A percentile compares a stretch with the other conserved stretches of the same genome.
These are phyloP conservation scores for Rhizopus sp. DNA, from an alignment of 371 early-diverging fungal species.

Conservation along the genomic window DNA sequence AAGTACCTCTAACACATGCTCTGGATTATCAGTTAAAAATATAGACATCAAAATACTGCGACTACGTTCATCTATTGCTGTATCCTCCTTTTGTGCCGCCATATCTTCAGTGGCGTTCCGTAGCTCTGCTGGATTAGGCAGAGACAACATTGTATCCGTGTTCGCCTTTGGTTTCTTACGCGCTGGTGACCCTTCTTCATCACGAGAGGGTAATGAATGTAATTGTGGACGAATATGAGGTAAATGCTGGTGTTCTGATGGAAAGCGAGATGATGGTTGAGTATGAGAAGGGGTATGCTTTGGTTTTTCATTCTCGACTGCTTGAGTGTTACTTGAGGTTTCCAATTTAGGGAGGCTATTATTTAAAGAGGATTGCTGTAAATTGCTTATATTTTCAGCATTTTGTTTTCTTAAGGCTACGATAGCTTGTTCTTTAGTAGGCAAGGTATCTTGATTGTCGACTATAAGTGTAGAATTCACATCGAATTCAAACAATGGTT, in stretches of 20 bases:
- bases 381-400: not conserved
- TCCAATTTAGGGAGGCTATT: not conserved
- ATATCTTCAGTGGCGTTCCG: conserved; percentile 1
- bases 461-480: conserved; percentile 27
- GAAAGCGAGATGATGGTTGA: not conserved
- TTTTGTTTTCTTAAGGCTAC: not conserved
- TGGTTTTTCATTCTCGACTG: conserved; percentile 1
- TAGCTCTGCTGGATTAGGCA: not conserved
- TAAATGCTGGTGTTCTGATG: not conserved
- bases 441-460: conserved; percentile 18
- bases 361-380: not conserved
- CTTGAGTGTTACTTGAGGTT: not conserved
- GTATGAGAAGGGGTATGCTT: conserved; percentile 1
- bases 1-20: conserved; percentile 60
- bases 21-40: conserved; percentile 68
- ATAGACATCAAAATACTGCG: conserved; percentile 73
- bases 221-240: not conserved
- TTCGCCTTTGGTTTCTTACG: conserved; percentile 20
- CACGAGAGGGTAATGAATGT: conserved; percentile 2
- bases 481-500: conserved; percentile 69
- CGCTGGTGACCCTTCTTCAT: conserved; percentile 2
- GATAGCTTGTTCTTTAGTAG: conserved; percentile 34
- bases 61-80: conserved; percentile 50
- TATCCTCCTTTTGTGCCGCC: not conserved
- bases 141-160: not conserved